Evolutionary conservation across 164 flowering plant genomes (phyloP), one percentile per base, ranked within the genome.

Genomic region (Saururus chinensis): DNA sequence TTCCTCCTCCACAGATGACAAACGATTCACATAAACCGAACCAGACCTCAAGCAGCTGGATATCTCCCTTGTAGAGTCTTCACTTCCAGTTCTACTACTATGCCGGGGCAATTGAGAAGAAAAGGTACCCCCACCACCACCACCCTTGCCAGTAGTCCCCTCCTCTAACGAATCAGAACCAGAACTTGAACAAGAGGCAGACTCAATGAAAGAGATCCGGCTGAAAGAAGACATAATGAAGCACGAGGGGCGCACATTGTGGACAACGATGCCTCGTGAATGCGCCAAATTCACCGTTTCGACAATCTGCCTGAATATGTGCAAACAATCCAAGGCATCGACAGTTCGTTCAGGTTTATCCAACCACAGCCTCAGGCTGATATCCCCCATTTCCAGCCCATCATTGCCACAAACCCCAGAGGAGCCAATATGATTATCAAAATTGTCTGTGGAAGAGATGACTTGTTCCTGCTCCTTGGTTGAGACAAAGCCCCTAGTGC

Each of bases 241-340:
- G 74, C 97, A 91, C 0, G 99, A 95, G 19, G 99, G 99, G 64
- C 96, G 75, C 40, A 91, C 88, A 77, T 95, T 95, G 21, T 88
- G 85, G 41, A 91, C 86, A 41, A 84, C 88, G 58, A 90, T 68
- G 53, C 92, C 95, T 67, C 85, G 89, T 7, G 93, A 83, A 74
- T 95, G 99, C 21, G 96, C 95, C n/a, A 75, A 66, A 65, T 81
- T 77, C 61, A 88, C 93, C 62, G 81, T 84, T 63, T 88, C 95
- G 22, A 83, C 89, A 60, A 88, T 82, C 81, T 95, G 99, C 64
- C 78, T 76, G 66, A 95, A 91, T 72, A 95, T 76, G 69, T 86
- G 97, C 81, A 91, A 65, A 70, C 93, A 88, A 68, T 95, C 97
- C 66, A 81, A 71, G 23, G 63, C 76, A 66, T 85, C 93, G 40